Base-by-base conservation (phyloP, 129 eudicot genomes). In the Tagetes patula region DNA sequence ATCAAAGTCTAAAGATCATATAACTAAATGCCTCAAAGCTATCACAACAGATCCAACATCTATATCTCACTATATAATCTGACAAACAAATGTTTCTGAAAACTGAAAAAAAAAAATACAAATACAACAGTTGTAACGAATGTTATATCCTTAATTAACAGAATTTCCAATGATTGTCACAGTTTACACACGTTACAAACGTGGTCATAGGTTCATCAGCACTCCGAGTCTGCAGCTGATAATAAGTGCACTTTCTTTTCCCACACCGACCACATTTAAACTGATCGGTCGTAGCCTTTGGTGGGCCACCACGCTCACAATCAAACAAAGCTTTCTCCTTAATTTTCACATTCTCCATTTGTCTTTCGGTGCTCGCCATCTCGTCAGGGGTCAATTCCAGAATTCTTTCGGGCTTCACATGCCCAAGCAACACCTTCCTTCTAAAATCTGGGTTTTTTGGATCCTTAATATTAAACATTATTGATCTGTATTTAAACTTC, bases 141-240 rank as follows among this genome's bases (percentile, higher is more conserved):
- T 1, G 67, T 67, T 5, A 41, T 8, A 47, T 71, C 67, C 63
- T 38, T 60, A 46, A 20, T 68, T 66, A 89, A 76, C 88, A 85
- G 82, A 87, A 90, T 83, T 88, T 92, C 96, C 96, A 92, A 64
- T 82, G 97, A 45, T 92, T 89, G 37, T 87, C 86, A 73, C 98
- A 89, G 89, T 89, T 89, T 49, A 89, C 94, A 59, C 97, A 89
- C 1, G 91, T 92, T 12, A 89, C 94, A 59, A 80, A 89, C n/a
- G 96, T 92, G 1, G 94, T 92, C 96, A 89, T 89, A 4, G 97
- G 97, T 75, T 87, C 96, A 85, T 87, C 96, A 3, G 96, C 94
- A 85, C 96, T 87, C 52, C 96, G 76, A 33, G 96, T 89, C 80
- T 89, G 97, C 89, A 92, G 40, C 85, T 87, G 97, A 55, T 89